Percentiles rank a stretch among this genome's conserved stretches.
phyloP scores from a whole-genome alignment of 2,329 filamentous ascomycete species.

The Ceratocystis colombiana region DNA sequence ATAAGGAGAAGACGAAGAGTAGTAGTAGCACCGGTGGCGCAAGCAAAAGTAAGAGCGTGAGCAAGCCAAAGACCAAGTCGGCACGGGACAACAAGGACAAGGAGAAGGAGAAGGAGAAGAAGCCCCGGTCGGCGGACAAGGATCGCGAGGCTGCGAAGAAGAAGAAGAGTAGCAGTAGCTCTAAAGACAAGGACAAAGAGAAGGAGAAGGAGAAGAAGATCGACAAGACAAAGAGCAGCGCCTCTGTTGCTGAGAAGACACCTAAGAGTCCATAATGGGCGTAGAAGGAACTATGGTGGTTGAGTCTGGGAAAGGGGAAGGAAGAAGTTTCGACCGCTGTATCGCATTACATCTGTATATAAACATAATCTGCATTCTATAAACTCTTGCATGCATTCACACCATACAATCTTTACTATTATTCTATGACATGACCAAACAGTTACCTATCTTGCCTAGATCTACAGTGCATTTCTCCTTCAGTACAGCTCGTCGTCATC shows the following conservation, averaged over 20 bases:
- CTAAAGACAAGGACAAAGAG: conserved; percentile 10
- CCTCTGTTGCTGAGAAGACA: background rate
- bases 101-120: conserved; percentile 17
- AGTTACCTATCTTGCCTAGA: background rate
- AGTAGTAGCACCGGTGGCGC: background rate
- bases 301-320: background rate
- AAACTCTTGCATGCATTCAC: background rate
- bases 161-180: conserved; percentile 4
- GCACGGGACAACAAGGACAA: conserved; percentile 15
- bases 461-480: background rate
- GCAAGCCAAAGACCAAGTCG: conserved; percentile 2
- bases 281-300: background rate
- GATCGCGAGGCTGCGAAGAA: conserved; percentile 3
- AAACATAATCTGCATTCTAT: conserved; percentile 10
- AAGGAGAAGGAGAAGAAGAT: background rate
- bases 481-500: conserved; percentile 51
- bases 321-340: background rate
- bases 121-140: conserved; percentile 18
- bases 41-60: background rate
- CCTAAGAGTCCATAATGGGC: background rate
- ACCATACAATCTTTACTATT: background rate
- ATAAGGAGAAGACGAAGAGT: background rate
- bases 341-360: background rate
- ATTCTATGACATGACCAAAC: background rate
- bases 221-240: background rate